Evolutionary conservation across 805 yeast species (phyloP).

Genomic region (Wickerhamiella lipophila): DNA sequence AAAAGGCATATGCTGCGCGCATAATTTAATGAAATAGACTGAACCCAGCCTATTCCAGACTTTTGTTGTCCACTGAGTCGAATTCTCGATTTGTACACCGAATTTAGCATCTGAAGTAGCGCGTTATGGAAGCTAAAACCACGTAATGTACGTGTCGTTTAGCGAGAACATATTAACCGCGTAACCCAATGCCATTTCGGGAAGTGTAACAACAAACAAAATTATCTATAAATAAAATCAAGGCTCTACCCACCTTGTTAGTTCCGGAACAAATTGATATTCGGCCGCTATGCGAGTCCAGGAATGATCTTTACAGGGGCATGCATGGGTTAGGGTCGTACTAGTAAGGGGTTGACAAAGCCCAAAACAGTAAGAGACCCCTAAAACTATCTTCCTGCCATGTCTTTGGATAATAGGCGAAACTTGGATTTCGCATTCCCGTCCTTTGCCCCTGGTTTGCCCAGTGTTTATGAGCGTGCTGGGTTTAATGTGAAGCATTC

Average conservation of each 20-base stretch:
- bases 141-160: background rate
- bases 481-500: slow-evolving; percentile 29
- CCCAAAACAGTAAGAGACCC: background rate
- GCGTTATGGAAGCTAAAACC: background rate
- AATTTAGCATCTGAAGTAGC: background rate
- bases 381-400: slow-evolving; percentile 1
- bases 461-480: slow-evolving; percentile 33
- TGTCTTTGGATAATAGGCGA: slow-evolving; percentile 11
- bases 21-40: too few relatives aligned
- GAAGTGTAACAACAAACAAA: too few relatives aligned
- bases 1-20: too few relatives aligned
- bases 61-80: too few relatives aligned
- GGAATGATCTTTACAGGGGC: background rate
- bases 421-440: slow-evolving; percentile 32
- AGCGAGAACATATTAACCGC: too few relatives aligned
- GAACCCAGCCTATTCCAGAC: too few relatives aligned
- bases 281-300: background rate
- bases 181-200: too few relatives aligned
- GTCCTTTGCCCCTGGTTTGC: slow-evolving; percentile 29
- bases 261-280: background rate
- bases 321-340: slow-evolving; percentile 5
- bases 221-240: too few relatives aligned
- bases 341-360: background rate
- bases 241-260: too few relatives aligned
- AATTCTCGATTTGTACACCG: too few relatives aligned